phyloP scores from a whole-genome alignment of 2,329 filamentous ascomycete species.

The Xylaria polymorpha region DNA sequence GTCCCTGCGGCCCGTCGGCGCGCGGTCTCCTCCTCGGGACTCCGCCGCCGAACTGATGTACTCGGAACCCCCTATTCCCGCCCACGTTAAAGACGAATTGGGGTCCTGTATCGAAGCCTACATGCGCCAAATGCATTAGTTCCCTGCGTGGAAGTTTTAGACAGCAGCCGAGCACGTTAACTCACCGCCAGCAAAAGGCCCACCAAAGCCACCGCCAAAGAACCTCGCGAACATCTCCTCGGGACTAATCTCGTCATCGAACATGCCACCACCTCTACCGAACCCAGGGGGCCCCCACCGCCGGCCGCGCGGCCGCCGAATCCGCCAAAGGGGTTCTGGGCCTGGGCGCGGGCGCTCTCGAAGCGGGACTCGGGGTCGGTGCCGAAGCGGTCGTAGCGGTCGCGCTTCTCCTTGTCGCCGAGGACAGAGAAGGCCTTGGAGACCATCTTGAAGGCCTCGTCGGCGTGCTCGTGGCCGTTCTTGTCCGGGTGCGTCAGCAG shows the following conservation, averaged over 20 bases:
- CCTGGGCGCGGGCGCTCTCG: slow-evolving; percentile 68
- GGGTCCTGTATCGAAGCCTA: slow-evolving; percentile 77
- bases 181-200: slow-evolving; percentile 76
- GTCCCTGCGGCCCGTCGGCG: slow-evolving; percentile 64
- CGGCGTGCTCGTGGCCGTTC: slow-evolving; percentile 94
- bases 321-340: slow-evolving; percentile 56
- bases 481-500: slow-evolving; percentile 98
- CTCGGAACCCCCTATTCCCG: slow-evolving; percentile 88
- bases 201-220: slow-evolving; percentile 81
- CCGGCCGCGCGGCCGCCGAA: slow-evolving; percentile 52
- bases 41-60: slow-evolving; percentile 93
- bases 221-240: slow-evolving; percentile 98
- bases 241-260: slow-evolving; percentile 91
- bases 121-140: slow-evolving; percentile 19
- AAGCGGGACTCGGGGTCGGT: slow-evolving; percentile 93
- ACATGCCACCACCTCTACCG: slow-evolving; percentile 71
- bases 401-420: slow-evolving; percentile 91
- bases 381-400: slow-evolving; percentile 87
- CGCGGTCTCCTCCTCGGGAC: slow-evolving; percentile 81
- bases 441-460: slow-evolving; percentile 99
- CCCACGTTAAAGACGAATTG: slow-evolving; percentile 97
- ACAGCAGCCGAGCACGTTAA: slow-evolving; percentile 12
- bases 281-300: slow-evolving; percentile 60
- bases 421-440: slow-evolving; percentile 92
- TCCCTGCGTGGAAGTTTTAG: neutral